A percentile compares a stretch with the other conserved stretches of the same genome.
Evolutionary conservation across 306 rosid genomes (phyloP).

Genomic region (Gleditsia sinensis): DNA sequence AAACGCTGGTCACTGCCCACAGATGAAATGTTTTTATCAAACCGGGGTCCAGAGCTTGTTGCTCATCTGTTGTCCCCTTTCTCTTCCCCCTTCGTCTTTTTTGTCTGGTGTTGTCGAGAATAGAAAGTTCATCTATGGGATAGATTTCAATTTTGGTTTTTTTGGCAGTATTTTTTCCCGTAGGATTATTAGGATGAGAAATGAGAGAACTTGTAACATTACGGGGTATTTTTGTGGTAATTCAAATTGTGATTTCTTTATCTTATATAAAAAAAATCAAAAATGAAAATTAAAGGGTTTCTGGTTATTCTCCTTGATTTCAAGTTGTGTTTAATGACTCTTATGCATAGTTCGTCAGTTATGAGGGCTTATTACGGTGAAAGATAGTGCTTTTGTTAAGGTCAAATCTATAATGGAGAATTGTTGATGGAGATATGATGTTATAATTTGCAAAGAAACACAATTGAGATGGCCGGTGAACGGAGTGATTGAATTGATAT

Average conservation of each 20-base stretch:
- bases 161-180: not conserved
- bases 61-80: not conserved
- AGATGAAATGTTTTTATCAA: constrained; percentile 43
- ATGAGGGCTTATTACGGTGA: too few relatives aligned
- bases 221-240: constrained; percentile 5
- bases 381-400: not conserved
- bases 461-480: not conserved
- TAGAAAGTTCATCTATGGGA: constrained; percentile 10
- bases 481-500: too few relatives aligned
- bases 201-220: constrained; percentile 26
- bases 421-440: not conserved
- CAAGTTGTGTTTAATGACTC: too few relatives aligned
- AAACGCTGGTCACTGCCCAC: constrained; percentile 91
- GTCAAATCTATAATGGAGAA: not conserved
- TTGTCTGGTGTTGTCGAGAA: not conserved
- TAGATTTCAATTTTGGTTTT: constrained; percentile 2
- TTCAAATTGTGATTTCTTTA: not conserved
- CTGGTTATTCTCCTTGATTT: too few relatives aligned
- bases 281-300: too few relatives aligned
- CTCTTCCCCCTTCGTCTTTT: not conserved
- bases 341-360: too few relatives aligned
- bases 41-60: not conserved
- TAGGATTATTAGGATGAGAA: not conserved
- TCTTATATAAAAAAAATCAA: too few relatives aligned
- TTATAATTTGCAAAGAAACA: not conserved